Base-by-base conservation (phyloP, 805 yeast species). In the Hanseniaspora lachancei region DNA sequence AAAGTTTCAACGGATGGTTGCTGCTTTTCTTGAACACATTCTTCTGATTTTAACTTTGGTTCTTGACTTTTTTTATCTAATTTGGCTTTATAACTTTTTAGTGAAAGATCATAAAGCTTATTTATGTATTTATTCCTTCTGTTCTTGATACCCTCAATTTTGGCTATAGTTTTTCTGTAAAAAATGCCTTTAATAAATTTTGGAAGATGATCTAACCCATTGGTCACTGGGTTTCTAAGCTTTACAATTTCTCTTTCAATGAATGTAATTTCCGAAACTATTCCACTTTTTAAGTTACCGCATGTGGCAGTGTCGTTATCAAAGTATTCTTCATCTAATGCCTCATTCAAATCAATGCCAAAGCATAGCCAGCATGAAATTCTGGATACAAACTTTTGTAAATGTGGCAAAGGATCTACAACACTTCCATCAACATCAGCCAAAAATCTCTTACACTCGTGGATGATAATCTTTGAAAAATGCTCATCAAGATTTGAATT, bases 181-280 rank as follows among this genome's bases (percentile, higher is more conserved):
- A 50, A 35, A 20, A 43, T 13, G 3, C 3, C 7, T 21, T 41
- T 36, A 4, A 40, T 16, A 6, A 50, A 35, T 5, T 20, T 50
- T 8, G 54, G 54, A 4, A 50, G 12, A 42, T 50, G 54, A 41
- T 50, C 54, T 16, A 50, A 27, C 3, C 15, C 44, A 29, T 50
- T 50, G 5, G 39, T 40, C 24, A 50, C 23, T 21, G 54, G 54
- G 21, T 50, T 50, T 50, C 54, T 50, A 6, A 50, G 36, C 23
- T 35, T 50, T 8, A 50, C 38, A 23, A 50, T 42, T 35, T 50
- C 54, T 35, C 44, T 50, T 50, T 50, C 54, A 23, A 50, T 36
- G 27, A 20, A 50, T 21, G 42, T 41, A 27, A 50, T 50, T 23
- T 50, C 54, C 5, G 38, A 16, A 10, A 50, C 48, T 35, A 50